Conservation (phyloP, 306 rosid species). For the Cyamopsis tetragonoloba region DNA sequence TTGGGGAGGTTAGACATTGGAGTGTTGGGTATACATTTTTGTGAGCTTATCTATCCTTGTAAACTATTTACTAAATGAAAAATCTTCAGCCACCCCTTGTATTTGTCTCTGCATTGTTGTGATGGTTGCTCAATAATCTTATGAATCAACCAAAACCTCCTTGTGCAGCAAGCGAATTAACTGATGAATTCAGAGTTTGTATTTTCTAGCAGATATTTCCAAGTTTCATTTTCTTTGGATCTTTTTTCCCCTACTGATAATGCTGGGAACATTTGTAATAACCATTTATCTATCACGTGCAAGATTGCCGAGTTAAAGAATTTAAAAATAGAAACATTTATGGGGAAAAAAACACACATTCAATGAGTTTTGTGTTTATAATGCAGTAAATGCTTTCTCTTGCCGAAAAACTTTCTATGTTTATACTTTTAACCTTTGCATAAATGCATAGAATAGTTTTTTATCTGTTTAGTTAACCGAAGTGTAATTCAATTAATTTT, state of each 20-base stretch:
- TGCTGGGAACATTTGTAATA: no score
- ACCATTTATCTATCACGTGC: no score
- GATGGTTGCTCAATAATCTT: neutral
- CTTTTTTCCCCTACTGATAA: neutral
- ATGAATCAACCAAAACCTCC: conserved; percentile 7
- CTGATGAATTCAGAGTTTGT: neutral
- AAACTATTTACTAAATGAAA: conserved; percentile 26
- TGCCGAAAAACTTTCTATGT: no score
- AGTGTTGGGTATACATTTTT: conserved; percentile 29
- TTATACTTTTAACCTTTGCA: no score
- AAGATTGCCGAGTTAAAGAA: no score
- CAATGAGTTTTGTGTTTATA: no score
- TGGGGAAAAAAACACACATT: no score
- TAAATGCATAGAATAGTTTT: no score
- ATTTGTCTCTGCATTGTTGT: neutral
- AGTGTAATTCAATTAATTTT: no score
- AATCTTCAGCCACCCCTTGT: conserved; percentile 6
- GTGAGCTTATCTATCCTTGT: conserved; percentile 29
- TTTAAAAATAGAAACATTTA: no score
- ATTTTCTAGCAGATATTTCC: neutral
- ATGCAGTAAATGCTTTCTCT: no score
- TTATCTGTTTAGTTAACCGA: no score
- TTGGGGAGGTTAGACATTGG: conserved; percentile 20
- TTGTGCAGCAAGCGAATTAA: conserved; percentile 12
- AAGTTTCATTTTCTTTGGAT: neutral